Base-by-base conservation (phyloP, 2,329 filamentous ascomycete genomes). In the Ploettnerulaceae sp. region DNA sequence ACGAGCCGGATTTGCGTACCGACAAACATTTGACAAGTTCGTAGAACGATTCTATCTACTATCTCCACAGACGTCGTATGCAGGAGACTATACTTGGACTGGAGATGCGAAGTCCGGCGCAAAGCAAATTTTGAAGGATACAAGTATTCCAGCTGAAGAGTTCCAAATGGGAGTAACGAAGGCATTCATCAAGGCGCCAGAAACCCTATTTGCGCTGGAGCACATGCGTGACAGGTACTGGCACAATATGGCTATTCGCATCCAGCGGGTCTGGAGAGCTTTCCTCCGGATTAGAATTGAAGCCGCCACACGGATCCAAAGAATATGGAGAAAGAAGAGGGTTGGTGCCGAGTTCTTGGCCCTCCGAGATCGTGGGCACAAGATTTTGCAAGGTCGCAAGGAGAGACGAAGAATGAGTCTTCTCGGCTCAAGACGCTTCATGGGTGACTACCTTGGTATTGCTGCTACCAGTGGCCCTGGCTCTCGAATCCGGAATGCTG, bases 241-340 rank as follows among this genome's bases (percentile, higher is more conserved):
- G 91, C 91, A 97, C 68, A 98, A 97, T 69, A 97, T 98, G 93
- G 93, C 93, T 3, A 95, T 91, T 50, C 82, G 93, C 49, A 97
- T 98, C 49, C 93, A 98, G 70, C 81, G 93, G 57, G 93, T 95
- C 63, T 98, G 93, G 93, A 81, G 93, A 60, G 95, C 94, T 42
- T 97, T 96, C 63, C 76, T 97, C 31, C 83, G 91, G 4, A 97
- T 97, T 67, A 81, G 93, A 34, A 85, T 82, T 20, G 93, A 98
- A 68, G 93, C 88, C 49, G 93, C 93, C 5, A 95, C 85, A 11
- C 81, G 93, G 25, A 97, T 98, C 56, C 93, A 97, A 65, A 79
- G 89, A 32, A 90, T 95, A 72, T 98, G 90, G 90, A 80, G 91
- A 60, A 90, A 93, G 69, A 90, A 94, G 71, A 87, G 86, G 48